Conservation (phyloP, 257 asterid species). For the Gynochthodes officinalis region DNA sequence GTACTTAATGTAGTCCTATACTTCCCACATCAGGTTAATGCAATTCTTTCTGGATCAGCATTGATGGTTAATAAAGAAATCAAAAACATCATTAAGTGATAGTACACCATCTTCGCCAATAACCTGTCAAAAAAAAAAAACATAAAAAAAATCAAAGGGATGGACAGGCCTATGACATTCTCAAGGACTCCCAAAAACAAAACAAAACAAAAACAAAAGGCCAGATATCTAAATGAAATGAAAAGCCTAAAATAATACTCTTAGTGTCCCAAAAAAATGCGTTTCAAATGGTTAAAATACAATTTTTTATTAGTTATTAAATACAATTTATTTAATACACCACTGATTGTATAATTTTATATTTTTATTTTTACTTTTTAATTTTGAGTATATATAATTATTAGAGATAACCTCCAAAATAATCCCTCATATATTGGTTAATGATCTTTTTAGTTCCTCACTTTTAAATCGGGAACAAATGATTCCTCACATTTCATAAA, state of each 20-base stretch:
- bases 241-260: not conserved
- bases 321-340: too few relatives aligned
- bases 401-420: too few relatives aligned
- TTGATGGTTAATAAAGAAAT: not conserved
- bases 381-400: too few relatives aligned
- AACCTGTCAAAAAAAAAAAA: constrained; percentile 1
- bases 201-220: not conserved
- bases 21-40: not conserved
- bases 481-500: too few relatives aligned
- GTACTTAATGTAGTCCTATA: not conserved
- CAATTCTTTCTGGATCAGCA: not conserved
- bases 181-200: not conserved
- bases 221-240: not conserved
- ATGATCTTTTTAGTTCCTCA: too few relatives aligned
- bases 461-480: too few relatives aligned
- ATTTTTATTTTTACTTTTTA: too few relatives aligned
- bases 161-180: not conserved
- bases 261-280: too few relatives aligned
- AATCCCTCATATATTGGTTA: too few relatives aligned
- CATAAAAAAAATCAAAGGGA: not conserved
- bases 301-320: too few relatives aligned
- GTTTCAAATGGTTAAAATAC: too few relatives aligned
- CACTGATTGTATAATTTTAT: too few relatives aligned
- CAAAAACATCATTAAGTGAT: not conserved
- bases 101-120: not conserved